A percentile compares a stretch with the other conserved stretches of the same genome.
These are phyloP conservation scores for Speleostelium caveatum DNA, from an alignment of 78 protist species.

Conservation along the genomic window DNA sequence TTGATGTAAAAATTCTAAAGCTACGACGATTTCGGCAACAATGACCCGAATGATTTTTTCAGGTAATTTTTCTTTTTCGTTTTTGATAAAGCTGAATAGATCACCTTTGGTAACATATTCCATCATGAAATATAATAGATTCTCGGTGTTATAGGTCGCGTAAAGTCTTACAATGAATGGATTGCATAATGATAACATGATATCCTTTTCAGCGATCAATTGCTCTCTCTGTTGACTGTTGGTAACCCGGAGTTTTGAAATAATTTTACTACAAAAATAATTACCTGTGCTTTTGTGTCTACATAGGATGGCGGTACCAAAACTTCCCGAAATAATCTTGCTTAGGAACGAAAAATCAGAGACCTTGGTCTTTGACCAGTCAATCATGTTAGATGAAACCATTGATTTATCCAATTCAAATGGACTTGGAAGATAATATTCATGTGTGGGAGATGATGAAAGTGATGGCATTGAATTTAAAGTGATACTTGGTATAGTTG, in stretches of 20 bases:
- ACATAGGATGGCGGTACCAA: slow-evolving; percentile 60
- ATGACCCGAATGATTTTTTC: slow-evolving; percentile 15
- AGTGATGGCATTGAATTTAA: neutral
- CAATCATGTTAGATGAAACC: neutral
- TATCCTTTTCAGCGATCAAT: slow-evolving; percentile 31
- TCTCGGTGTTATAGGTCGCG: slow-evolving; percentile 47
- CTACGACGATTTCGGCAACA: slow-evolving; percentile 45
- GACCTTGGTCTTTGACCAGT: slow-evolving; percentile 14
- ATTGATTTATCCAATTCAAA: neutral
- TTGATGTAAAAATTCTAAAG: slow-evolving; percentile 62
- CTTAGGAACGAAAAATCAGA: slow-evolving; percentile 10
- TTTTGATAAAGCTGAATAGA: slow-evolving; percentile 44
- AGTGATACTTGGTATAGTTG: neutral
- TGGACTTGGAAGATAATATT: too few species aligned
- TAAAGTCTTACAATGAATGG: slow-evolving; percentile 73
- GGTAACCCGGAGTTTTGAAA: neutral
- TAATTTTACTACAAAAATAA: slow-evolving; percentile 38
- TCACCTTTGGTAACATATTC: slow-evolving; percentile 79
- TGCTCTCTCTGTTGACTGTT: slow-evolving; percentile 57
- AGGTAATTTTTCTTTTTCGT: neutral
- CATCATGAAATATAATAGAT: slow-evolving; percentile 59
- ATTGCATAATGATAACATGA: slow-evolving; percentile 37
- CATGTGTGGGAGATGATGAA: neutral
- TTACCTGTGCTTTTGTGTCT: slow-evolving; percentile 44
- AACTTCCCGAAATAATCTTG: slow-evolving; percentile 45